Evolutionary conservation across 2,329 filamentous ascomycete genomes (phyloP).

Genomic region (Raffaelea ambrosiae): DNA sequence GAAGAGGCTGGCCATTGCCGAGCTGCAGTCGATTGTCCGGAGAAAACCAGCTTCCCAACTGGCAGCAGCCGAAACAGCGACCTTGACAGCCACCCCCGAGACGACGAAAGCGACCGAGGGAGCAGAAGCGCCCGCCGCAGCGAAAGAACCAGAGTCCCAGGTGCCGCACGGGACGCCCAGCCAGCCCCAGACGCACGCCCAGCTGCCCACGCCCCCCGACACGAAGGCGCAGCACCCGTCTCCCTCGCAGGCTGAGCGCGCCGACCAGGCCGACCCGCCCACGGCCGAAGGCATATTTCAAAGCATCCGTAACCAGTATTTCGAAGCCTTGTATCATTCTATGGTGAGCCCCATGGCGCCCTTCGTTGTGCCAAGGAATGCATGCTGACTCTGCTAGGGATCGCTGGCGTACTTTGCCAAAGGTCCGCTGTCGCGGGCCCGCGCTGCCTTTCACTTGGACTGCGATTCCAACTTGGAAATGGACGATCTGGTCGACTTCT

Average conservation of each 20-base stretch:
- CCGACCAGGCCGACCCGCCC: conserved; percentile 19
- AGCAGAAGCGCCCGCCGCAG: too few species aligned
- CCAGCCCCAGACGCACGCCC: background rate
- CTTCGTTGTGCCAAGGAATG: background rate
- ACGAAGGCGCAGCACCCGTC: conserved; percentile 9
- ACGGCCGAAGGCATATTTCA: conserved; percentile 47
- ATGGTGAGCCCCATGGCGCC: conserved; percentile 39
- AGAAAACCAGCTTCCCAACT: background rate
- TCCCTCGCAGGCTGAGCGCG: background rate
- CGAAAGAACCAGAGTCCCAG: too few species aligned
- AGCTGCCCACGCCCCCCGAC: conserved; percentile 9
- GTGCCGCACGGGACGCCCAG: too few species aligned
- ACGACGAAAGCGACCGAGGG: too few species aligned
- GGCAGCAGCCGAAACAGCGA: background rate
- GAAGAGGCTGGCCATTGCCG: conserved; percentile 52
- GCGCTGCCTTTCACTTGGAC: conserved; percentile 59
- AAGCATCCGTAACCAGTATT: conserved; percentile 49
- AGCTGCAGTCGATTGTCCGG: conserved; percentile 52
- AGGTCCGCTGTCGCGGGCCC: conserved; percentile 66
- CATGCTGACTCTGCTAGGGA: conserved; percentile 35
- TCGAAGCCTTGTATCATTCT: conserved; percentile 54
- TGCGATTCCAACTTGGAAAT: conserved; percentile 53
- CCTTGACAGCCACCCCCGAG: too few species aligned
- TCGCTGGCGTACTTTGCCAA: conserved; percentile 80
- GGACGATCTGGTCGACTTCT: conserved; percentile 55